A percentile compares a stretch with the other conserved stretches of the same genome.
Conservation (phyloP, 2,329 filamentous ascomycete species). For the Botrytis paeoniae region DNA sequence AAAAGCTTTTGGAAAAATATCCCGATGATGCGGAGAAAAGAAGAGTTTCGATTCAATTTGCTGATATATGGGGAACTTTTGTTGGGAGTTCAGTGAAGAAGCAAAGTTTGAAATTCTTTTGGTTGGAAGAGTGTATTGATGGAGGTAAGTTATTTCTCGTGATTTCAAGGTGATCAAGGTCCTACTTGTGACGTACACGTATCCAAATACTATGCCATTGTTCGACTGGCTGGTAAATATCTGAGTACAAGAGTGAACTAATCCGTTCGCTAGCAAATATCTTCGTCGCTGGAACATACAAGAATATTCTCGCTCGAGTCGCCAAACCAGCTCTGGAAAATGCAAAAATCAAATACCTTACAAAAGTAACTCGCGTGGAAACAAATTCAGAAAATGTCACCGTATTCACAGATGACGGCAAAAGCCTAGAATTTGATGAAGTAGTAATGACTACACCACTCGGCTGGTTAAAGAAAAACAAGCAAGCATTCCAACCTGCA, state of each 20-base stretch:
- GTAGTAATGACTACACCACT: constrained; percentile 52
- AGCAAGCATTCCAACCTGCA: constrained; percentile 43
- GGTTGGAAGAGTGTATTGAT: constrained; percentile 56
- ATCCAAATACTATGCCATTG: neutral
- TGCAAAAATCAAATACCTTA: constrained; percentile 30
- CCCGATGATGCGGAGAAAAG: constrained; percentile 39
- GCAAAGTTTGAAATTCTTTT: constrained; percentile 56
- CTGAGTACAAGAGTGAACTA: neutral
- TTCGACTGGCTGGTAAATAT: neutral
- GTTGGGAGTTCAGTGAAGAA: constrained; percentile 48
- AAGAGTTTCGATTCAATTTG: constrained; percentile 40
- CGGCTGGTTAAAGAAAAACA: constrained; percentile 47
- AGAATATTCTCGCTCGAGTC: constrained; percentile 34
- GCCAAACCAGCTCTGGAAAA: constrained; percentile 30
- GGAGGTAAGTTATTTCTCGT: constrained; percentile 39
- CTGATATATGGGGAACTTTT: constrained; percentile 50
- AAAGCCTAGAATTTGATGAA: constrained; percentile 38
- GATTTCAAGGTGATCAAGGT: neutral
- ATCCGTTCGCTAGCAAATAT: constrained; percentile 30
- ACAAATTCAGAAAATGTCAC: constrained; percentile 15
- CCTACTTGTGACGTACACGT: accelerated
- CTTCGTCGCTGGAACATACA: constrained; percentile 37
- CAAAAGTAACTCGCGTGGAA: constrained; percentile 28
- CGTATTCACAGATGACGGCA: constrained; percentile 26
- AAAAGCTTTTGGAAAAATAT: constrained; percentile 47